Evolutionary conservation across 176 grass and related monocot genomes (phyloP), one percentile per base, ranked within the genome.

Genomic region (Puccinellia tenuiflora): DNA sequence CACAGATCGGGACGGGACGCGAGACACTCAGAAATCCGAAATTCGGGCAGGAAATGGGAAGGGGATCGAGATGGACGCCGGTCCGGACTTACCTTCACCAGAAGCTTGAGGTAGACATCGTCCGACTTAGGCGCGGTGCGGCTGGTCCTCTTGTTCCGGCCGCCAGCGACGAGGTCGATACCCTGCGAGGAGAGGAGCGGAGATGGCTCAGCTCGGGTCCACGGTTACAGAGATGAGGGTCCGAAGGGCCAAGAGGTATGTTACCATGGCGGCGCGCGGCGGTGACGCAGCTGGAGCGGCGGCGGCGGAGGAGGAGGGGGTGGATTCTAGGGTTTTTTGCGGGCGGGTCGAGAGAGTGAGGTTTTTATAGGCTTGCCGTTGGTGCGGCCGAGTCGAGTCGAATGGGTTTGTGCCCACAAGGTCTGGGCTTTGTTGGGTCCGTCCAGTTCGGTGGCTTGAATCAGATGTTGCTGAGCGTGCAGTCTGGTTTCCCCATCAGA

Each of bases 101-200:
- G 85, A 26, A 97, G 92, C 83, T 94, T 97, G 68, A 97, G 88
- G 77, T 97, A 97, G n/a, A 93, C 91, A 90, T 93, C 85, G n/a
- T 93, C 78, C 42, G 88, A 90, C 69, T 79, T 93, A 29, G 91
- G 88, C 24, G 85, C 88, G 1, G 85, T 88, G 85, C 88, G 91
- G 63, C 68, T 81, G 43, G 91, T 87, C 81, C 87, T 90, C 88
- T 90, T 88, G 85, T 87, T 90, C 57, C 91, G 56, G 72, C 88
- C 91, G 30, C 81, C 85, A 39, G 91, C 91, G 14, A 83, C 73
- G 35, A 90, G 89, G 43, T 90, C 88, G 78, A 86, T 89, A 81
- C 83, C 83, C 88, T 93, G 29, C n/a, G 56, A 82, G 47, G 60
- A 75, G 35, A 43, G 51, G 7, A 66, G 17, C 21, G 9, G 33